Evolutionary conservation across 1,139 yeast species (phyloP).

Genomic region (Taphrina flavorubra): DNA sequence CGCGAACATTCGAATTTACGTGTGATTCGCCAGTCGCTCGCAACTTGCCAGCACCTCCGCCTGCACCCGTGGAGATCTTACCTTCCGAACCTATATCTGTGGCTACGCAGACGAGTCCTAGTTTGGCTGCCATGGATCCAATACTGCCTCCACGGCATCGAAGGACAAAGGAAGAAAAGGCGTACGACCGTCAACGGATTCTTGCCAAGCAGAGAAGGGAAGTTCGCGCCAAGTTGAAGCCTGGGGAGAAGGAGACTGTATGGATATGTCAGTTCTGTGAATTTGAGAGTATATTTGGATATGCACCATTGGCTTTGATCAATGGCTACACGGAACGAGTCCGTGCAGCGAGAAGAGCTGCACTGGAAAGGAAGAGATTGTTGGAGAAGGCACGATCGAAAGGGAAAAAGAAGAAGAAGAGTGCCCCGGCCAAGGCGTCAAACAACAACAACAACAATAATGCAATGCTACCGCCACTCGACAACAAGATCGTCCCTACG

Average conservation of each 20-base stretch:
- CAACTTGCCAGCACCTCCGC: constrained; percentile 37
- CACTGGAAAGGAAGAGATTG: constrained; percentile 46
- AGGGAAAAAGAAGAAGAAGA: constrained; percentile 42
- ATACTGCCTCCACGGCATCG: constrained; percentile 26
- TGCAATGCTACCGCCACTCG: neutral
- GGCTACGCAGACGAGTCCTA: constrained; percentile 37
- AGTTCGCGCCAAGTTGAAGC: constrained; percentile 28
- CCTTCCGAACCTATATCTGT: constrained; percentile 30
- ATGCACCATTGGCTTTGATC: constrained; percentile 58
- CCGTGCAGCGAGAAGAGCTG: constrained; percentile 49
- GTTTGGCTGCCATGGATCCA: constrained; percentile 25
- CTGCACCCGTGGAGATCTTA: constrained; percentile 9
- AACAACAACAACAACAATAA: neutral
- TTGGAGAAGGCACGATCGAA: constrained; percentile 47
- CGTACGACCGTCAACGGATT: constrained; percentile 24
- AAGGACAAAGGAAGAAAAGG: constrained; percentile 32
- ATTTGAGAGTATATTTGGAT: constrained; percentile 64
- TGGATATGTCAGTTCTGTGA: constrained; percentile 64
- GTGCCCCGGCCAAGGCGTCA: neutral
- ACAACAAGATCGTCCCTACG: neutral
- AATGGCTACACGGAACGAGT: constrained; percentile 58
- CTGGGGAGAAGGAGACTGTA: constrained; percentile 37
- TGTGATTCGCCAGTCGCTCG: constrained; percentile 39
- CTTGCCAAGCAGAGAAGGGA: constrained; percentile 28
- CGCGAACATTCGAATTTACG: constrained; percentile 32